phyloP scores from a whole-genome alignment of 2,329 filamentous ascomycete species.

The Verticillium tricorpus region DNA sequence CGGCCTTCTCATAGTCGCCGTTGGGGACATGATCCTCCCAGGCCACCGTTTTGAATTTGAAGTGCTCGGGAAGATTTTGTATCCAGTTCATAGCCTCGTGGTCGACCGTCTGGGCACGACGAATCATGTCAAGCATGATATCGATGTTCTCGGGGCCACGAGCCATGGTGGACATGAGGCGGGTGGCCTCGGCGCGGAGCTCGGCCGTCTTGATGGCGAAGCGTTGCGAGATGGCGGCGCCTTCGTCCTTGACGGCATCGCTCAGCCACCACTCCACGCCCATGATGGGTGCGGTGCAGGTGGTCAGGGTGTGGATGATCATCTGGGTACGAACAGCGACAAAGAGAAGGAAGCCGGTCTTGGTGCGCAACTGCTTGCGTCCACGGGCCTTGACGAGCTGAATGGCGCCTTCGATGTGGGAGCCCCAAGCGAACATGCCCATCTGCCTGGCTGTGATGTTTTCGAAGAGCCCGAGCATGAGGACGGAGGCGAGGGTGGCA shows the following conservation, averaged over 20 bases:
- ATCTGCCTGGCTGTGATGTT: constrained; percentile 25
- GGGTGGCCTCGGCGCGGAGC: constrained; percentile 49
- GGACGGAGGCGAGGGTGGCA: constrained; percentile 52
- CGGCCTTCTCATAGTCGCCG: constrained; percentile 46
- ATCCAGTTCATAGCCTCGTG: constrained; percentile 49
- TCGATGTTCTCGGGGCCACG: constrained; percentile 46
- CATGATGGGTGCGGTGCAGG: constrained; percentile 47
- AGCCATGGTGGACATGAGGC: constrained; percentile 39
- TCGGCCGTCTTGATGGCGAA: constrained; percentile 51
- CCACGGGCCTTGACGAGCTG: constrained; percentile 55
- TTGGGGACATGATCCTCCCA: constrained; percentile 52
- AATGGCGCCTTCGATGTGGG: constrained; percentile 61
- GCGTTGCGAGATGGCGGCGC: constrained; percentile 42
- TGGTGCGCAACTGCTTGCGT: constrained; percentile 48
- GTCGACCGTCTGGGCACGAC: constrained; percentile 47
- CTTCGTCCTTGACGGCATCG: constrained; percentile 44
- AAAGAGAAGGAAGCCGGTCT: constrained; percentile 51
- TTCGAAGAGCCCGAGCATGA: constrained; percentile 58
- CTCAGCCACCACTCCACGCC: constrained; percentile 57
- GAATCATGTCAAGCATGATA: constrained; percentile 46
- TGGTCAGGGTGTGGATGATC: constrained; percentile 53
- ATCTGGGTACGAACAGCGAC: constrained; percentile 57
- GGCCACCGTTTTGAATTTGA: constrained; percentile 46
- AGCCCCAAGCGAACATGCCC: constrained; percentile 47
- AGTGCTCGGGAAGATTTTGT: constrained; percentile 42